Evolutionary conservation across 2,329 filamentous ascomycete genomes (phyloP), one percentile per base, ranked within the genome.

Genomic region (Xylaria sp.): DNA sequence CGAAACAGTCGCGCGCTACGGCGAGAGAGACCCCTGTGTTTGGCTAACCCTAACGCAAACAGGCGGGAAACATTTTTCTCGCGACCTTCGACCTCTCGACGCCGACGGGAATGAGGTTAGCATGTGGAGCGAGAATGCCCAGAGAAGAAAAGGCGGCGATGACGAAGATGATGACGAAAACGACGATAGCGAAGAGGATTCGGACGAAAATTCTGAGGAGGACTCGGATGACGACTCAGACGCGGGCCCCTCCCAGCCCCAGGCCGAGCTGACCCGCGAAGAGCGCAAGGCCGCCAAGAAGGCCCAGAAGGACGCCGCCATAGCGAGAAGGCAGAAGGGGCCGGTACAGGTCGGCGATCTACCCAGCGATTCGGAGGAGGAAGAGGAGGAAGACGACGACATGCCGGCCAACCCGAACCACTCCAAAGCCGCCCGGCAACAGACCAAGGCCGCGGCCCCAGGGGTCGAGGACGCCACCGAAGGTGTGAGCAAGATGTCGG

Each of bases 1-100:
- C 10, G 2, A n/a, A 19, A 19, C 29, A 5, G 25, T 54, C 47
- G 25, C 25, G 11, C 23, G 13, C 38, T 10, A 49, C 8, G 27
- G n/a, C n/a, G n/a, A n/a, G n/a, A n/a, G n/a, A 25, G 3, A 29
- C 10, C 13, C 10, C 7, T 13, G 3, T 25, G 1, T 21, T 43
- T 9, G 15, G 11, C 54, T 63, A 43, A 63, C 29, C 23, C 51
- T 15, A 40, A 27, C 23, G 31, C 6, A 15, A n/a, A 19, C 67
- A 97, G 93, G 93, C 65, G 95, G 95, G 73, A 97, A 97, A 80
- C 90, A 96, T 74, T 99, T 96, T 81, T 97, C 93, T 68, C 90
- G 92, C 68, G 89, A 97, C 76, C 87, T 98, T 47, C 89, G 91
- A 76, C 93, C 93, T 19, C 80, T 95, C 72, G 93, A 97, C 73